Evolutionary conservation across 768 basidiomycete species (phyloP).

Genomic region (Boletus patriciae): DNA sequence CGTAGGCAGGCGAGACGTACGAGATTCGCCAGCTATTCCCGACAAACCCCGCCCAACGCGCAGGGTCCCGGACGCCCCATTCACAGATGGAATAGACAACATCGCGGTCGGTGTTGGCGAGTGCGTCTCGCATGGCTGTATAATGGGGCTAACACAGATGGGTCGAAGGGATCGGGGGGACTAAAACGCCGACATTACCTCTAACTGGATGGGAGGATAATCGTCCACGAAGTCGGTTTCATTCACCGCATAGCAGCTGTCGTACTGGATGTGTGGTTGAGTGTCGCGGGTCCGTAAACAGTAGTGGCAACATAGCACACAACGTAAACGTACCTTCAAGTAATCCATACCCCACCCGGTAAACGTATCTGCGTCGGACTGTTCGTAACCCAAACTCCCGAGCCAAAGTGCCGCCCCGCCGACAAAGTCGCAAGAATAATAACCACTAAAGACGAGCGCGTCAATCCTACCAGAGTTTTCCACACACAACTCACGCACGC

Average conservation of each 20-base stretch:
- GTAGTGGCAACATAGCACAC: background rate
- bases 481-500: constrained; percentile 4
- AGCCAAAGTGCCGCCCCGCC: background rate
- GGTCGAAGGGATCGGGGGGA: background rate
- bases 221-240: background rate
- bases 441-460: constrained; percentile 1
- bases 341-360: constrained; percentile 10
- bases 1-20: constrained; percentile 25
- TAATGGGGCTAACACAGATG: background rate
- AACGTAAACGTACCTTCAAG: constrained; percentile 11
- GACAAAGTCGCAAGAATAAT: constrained; percentile 4
- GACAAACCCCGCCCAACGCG: constrained; percentile 45
- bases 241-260: constrained; percentile 13
- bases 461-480: background rate
- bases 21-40: constrained; percentile 55
- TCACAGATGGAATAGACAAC: constrained; percentile 54
- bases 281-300: background rate
- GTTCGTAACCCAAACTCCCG: constrained; percentile 13
- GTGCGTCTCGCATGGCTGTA: constrained; percentile 11
- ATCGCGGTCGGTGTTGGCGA: background rate
- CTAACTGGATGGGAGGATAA: background rate
- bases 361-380: constrained; percentile 8
- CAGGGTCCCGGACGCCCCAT: constrained; percentile 53
- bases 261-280: constrained; percentile 3
- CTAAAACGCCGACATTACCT: background rate